A percentile compares a stretch with the other conserved stretches of the same genome.
Evolutionary conservation across 139 green algal species (phyloP).

Genomic region (Pleodorina starrii): DNA sequence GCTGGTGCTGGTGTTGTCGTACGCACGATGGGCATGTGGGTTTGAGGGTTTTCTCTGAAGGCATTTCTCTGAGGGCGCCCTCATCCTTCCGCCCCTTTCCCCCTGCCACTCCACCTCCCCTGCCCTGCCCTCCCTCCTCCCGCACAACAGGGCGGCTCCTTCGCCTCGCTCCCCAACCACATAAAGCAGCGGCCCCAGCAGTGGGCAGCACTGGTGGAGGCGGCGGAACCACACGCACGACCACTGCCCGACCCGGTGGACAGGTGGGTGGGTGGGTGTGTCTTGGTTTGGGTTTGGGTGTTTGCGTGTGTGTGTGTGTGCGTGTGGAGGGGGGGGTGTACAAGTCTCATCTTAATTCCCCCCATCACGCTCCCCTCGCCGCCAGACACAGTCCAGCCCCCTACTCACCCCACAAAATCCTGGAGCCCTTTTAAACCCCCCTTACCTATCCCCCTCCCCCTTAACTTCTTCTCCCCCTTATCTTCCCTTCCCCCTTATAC

Average conservation of each 20-base stretch:
- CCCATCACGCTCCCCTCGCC: neutral
- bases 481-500: neutral
- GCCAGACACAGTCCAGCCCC: too few species aligned
- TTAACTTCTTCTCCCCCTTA: neutral
- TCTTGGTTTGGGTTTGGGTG: neutral
- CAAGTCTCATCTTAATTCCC: neutral
- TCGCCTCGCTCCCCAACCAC: neutral
- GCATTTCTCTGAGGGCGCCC: neutral
- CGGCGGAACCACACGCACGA: conserved; percentile 66
- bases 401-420: neutral
- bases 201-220: conserved; percentile 67
- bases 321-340: neutral
- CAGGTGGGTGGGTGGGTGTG: neutral
- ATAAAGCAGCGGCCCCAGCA: neutral
- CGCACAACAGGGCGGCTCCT: neutral
- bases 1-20: too few species aligned
- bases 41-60: too few species aligned
- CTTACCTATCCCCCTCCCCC: neutral
- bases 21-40: too few species aligned
- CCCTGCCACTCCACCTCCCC: neutral
- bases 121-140: neutral
- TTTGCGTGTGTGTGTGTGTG: neutral
- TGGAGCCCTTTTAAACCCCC: neutral
- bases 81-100: neutral
- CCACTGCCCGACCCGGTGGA: conserved; percentile 68